Base-by-base conservation (phyloP, 2,329 filamentous ascomycete species). In the Talaromyces sp. region DNA sequence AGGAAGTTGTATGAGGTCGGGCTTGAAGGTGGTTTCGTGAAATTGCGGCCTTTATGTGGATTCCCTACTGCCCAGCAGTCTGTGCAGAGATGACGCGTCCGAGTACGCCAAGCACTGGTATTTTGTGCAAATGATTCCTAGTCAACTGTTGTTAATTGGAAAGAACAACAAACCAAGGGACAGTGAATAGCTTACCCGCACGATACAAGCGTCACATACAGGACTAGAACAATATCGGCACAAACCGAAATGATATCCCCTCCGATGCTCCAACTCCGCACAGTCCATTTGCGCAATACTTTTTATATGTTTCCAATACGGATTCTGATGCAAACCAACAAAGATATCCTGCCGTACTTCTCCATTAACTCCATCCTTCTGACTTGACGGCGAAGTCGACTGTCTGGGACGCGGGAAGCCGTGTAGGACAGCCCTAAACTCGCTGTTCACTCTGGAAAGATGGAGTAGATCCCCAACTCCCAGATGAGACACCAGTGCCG, bases 181-280 rank as follows among this genome's bases (percentile, higher is more conserved):
- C 6, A 37, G 28, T 28, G 48, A 17, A 33, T 10, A 11, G 53
- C 62, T 22, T 9, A 64, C 61, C 25, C 63, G 63, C 31, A 70
- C 68, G 10, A 70, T 64, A 56, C 68, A 70, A 7, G 66, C 66
- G 31, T 67, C 67, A 51, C 69, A 70, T 17, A 70, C 65, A 28
- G 67, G 68, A 52, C 60, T 62, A 13, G 66, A 69, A 53, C 69
- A 70, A 57, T 64, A 67, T 13, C 62, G 64, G 57, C 69, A 70
- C 25, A 65, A 60, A 3, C 57, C 55, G 4, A 58, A 43, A 19
- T 61, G 60, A 28, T 63, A 57, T 2, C 65, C 66, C 52, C 64
- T 66, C 28, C 62, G 65, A 52, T 70, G 68, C 11, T 56, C 61
- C 8, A 37, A 55, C 22, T 67, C 66, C 2, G 64, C 64, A 58